Conservation (phyloP, 208 protist genomes). For the Acanthamoeba lenticulata region DNA sequence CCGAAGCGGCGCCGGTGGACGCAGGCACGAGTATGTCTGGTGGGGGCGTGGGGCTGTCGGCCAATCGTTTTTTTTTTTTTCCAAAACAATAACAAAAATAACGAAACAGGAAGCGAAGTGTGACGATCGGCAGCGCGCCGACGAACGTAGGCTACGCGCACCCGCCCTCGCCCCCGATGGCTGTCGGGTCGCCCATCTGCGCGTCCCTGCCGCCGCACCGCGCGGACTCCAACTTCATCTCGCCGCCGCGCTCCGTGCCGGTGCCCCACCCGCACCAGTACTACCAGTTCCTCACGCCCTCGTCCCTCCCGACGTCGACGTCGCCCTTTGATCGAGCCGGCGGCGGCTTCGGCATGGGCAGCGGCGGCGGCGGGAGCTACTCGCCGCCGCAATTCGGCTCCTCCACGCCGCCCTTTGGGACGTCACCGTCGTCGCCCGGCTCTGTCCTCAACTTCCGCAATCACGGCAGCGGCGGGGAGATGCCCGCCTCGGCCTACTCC, state of each 20-base stretch:
- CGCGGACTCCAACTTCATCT: not conserved
- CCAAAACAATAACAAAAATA: too few relatives aligned
- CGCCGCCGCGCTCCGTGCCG: not conserved
- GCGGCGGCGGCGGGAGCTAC: not conserved
- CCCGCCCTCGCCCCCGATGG: not conserved
- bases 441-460: not conserved
- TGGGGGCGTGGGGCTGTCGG: too few relatives aligned
- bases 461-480: not conserved
- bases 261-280: not conserved
- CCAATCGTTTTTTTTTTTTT: too few relatives aligned
- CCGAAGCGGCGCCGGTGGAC: too few relatives aligned
- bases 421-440: not conserved
- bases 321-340: not conserved
- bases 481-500: not conserved
- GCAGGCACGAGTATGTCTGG: too few relatives aligned
- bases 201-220: not conserved
- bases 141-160: not conserved
- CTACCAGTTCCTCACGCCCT: constrained; percentile 30
- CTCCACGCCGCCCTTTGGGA: not conserved
- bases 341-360: not conserved
- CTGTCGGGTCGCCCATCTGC: constrained; percentile 18
- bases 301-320: not conserved
- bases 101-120: not conserved
- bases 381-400: not conserved
- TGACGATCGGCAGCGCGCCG: constrained; percentile 16